phyloP scores from a whole-genome alignment of 2,329 filamentous ascomycete genomes.

The Nigrograna mackinnonii region DNA sequence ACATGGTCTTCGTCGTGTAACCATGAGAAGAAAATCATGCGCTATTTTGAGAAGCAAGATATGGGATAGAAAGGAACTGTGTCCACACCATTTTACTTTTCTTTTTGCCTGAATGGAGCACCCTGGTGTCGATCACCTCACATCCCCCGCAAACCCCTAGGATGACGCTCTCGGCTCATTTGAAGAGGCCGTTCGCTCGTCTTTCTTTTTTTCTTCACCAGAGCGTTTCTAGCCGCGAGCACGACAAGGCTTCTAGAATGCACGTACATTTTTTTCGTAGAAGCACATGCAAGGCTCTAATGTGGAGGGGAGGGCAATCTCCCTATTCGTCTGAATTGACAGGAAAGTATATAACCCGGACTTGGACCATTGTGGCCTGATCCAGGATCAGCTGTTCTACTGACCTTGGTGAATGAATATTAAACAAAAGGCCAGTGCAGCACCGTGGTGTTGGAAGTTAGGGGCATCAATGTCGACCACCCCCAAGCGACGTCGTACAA shows the following conservation, averaged over 20 bases:
- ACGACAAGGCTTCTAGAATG: conserved; percentile 9
- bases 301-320: no score
- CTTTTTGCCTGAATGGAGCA: conserved; percentile 23
- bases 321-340: no score
- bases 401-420: no score
- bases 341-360: no score
- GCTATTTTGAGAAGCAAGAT: conserved; percentile 6
- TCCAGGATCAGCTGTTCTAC: no score
- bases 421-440: no score
- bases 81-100: conserved; percentile 5
- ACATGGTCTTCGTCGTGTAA: conserved; percentile 4
- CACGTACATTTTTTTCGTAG: no score
- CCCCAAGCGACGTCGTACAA: no score
- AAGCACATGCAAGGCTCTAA: no score
- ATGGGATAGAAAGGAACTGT: neutral
- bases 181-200: conserved; percentile 5
- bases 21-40: conserved; percentile 3
- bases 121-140: conserved; percentile 20
- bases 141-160: conserved; percentile 23
- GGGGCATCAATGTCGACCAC: no score
- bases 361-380: no score
- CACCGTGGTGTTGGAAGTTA: no score
- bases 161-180: conserved; percentile 17
- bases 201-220: conserved; percentile 4
- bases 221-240: neutral